These are phyloP conservation scores for Picea glauca DNA, from an alignment of 75 land plant genomes.

Conservation along the genomic window DNA sequence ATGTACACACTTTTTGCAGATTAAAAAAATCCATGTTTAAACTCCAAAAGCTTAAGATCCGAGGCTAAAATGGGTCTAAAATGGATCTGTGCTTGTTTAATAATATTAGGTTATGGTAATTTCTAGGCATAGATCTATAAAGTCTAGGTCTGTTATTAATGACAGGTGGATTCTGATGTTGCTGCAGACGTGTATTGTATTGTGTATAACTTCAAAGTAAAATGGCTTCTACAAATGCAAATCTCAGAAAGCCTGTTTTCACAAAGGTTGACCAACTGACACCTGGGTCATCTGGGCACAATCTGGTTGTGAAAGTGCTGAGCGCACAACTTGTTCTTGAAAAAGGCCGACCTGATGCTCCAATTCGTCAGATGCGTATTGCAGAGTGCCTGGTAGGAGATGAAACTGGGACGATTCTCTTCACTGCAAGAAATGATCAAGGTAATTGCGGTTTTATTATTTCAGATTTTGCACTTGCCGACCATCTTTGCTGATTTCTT, in stretches of 20 bases:
- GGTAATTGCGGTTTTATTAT: constrained; percentile 17
- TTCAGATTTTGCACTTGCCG: background rate
- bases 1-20: too few species aligned
- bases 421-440: constrained; percentile 73
- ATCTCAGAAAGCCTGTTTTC: constrained; percentile 57
- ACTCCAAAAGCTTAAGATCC: too few species aligned
- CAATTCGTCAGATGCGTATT: constrained; percentile 54
- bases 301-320: constrained; percentile 52
- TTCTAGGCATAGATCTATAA: too few species aligned
- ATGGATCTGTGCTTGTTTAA: too few species aligned
- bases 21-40: too few species aligned
- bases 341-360: constrained; percentile 37
- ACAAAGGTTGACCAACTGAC: constrained; percentile 57
- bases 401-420: constrained; percentile 62
- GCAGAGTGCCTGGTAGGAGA: constrained; percentile 72
- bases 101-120: too few species aligned
- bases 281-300: constrained; percentile 67
- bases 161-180: too few species aligned
- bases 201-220: background rate
- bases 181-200: too few species aligned
- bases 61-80: too few species aligned
- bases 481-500: too few species aligned
- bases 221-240: constrained; percentile 40
- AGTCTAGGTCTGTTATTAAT: too few species aligned
- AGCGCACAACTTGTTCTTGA: constrained; percentile 42